Percentiles rank a stretch among this genome's conserved stretches.
phyloP scores from a whole-genome alignment of 2,329 filamentous ascomycete genomes.

The Fusarium humuli region DNA sequence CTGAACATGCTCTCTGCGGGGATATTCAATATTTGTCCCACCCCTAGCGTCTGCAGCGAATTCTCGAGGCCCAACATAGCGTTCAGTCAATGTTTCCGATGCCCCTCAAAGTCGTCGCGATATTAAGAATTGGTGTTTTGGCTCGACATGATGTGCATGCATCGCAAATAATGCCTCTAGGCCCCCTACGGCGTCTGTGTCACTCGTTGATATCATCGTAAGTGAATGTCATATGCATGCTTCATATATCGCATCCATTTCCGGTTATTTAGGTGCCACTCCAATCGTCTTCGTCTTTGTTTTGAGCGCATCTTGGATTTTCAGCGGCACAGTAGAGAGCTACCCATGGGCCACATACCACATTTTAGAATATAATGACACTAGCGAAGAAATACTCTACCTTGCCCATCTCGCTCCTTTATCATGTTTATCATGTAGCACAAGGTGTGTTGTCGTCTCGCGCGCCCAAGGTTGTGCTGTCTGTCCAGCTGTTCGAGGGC shows the following conservation, averaged over 20 bases:
- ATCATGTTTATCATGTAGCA: not conserved
- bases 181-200: not conserved
- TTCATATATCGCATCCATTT: rapidly evolving
- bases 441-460: too few relatives aligned
- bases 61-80: rapidly evolving
- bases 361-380: not conserved
- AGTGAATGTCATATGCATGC: rapidly evolving
- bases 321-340: not conserved
- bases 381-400: not conserved
- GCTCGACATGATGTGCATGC: not conserved
- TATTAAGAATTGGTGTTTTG: not conserved
- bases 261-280: rapidly evolving
- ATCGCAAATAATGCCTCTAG: not conserved
- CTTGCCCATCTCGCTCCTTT: not conserved
- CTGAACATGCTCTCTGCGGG: not conserved
- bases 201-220: not conserved
- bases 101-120: rapidly evolving
- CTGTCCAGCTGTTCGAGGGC: not conserved
- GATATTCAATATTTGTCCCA: not conserved
- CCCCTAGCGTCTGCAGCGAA: not conserved
- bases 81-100: rapidly evolving
- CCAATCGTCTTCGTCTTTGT: rapidly evolving
- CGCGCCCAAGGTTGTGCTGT: not conserved
- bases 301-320: not conserved
- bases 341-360: not conserved